These are phyloP conservation scores for Marvania coccoides DNA, from an alignment of 139 green algal genomes.

Conservation along the genomic window DNA sequence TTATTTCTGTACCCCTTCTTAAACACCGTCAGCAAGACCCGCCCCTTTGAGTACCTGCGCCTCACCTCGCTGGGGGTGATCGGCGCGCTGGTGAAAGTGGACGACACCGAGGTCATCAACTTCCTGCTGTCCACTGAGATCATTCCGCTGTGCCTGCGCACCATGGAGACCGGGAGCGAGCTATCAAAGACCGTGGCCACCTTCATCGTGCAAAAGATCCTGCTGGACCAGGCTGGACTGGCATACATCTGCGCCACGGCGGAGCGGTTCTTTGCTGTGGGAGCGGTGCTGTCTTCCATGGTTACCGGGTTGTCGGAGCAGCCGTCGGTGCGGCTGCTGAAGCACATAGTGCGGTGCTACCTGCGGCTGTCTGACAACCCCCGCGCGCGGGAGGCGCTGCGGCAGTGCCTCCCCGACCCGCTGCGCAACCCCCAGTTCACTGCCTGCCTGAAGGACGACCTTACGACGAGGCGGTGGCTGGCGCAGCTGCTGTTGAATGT, in stretches of 20 bases:
- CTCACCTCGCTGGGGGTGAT: slow-evolving; percentile 96
- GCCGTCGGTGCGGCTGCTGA: slow-evolving; percentile 89
- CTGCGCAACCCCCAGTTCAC: slow-evolving; percentile 86
- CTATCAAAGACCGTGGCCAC: slow-evolving; percentile 99
- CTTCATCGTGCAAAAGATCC: slow-evolving; percentile 99
- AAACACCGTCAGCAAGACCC: slow-evolving; percentile 94
- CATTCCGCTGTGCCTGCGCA: slow-evolving; percentile 96
- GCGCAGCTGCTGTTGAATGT: slow-evolving; percentile 93
- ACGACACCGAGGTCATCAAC: slow-evolving; percentile 99
- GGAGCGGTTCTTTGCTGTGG: slow-evolving; percentile 97
- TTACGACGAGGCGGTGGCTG: slow-evolving; percentile 82
- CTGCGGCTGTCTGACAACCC: slow-evolving; percentile 71
- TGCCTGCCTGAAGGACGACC: slow-evolving; percentile 87
- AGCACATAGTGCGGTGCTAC: slow-evolving; percentile 99
- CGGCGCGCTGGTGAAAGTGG: slow-evolving; percentile 97
- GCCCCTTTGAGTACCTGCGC: slow-evolving; percentile 98
- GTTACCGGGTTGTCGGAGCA: slow-evolving; percentile 73
- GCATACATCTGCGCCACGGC: slow-evolving; percentile 97
- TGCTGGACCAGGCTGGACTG: slow-evolving; percentile 90
- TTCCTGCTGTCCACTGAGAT: slow-evolving; percentile 99
- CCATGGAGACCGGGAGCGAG: slow-evolving; percentile 98
- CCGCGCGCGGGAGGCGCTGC: slow-evolving; percentile 84
- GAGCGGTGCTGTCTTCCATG: slow-evolving; percentile 87
- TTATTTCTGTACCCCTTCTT: slow-evolving; percentile 99
- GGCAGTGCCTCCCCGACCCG: slow-evolving; percentile 86